Evolutionary conservation across 2,329 filamentous ascomycete genomes (phyloP).

Genomic region (Fusarium continuum): DNA sequence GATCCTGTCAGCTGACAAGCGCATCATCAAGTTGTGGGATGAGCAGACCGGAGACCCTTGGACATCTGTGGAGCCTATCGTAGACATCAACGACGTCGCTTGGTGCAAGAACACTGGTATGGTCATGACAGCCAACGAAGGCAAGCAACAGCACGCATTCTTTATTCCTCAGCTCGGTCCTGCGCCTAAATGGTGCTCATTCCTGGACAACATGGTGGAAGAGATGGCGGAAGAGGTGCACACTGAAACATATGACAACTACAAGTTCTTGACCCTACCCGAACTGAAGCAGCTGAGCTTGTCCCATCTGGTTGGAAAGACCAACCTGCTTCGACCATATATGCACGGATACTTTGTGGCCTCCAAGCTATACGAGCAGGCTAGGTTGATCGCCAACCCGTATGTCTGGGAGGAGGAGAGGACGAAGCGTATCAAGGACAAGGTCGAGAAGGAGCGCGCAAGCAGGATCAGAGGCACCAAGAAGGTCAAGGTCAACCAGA

Average conservation of each 20-base stretch:
- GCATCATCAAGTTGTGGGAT: slow-evolving; percentile 98
- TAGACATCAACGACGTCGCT: slow-evolving; percentile 93
- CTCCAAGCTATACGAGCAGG: slow-evolving; percentile 94
- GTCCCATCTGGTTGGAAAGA: slow-evolving; percentile 89
- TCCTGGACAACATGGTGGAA: slow-evolving; percentile 96
- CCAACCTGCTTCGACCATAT: slow-evolving; percentile 88
- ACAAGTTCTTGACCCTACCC: slow-evolving; percentile 93
- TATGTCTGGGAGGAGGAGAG: slow-evolving; percentile 94
- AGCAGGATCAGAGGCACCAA: slow-evolving; percentile 93
- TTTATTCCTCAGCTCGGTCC: slow-evolving; percentile 94
- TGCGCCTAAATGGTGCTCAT: slow-evolving; percentile 93
- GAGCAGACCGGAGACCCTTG: slow-evolving; percentile 83
- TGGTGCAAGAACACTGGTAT: slow-evolving; percentile 94
- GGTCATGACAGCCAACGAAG: slow-evolving; percentile 96
- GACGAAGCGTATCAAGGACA: slow-evolving; percentile 89
- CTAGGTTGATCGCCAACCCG: slow-evolving; percentile 89
- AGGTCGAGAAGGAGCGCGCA: slow-evolving; percentile 96
- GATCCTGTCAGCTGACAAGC: slow-evolving; percentile 90
- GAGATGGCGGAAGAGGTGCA: slow-evolving; percentile 90
- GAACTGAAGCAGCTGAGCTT: slow-evolving; percentile 88
- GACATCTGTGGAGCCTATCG: slow-evolving; percentile 94
- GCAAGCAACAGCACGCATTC: slow-evolving; percentile 92
- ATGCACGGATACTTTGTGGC: slow-evolving; percentile 99
- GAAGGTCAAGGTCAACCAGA: slow-evolving; percentile 97
- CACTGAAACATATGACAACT: slow-evolving; percentile 95